Base-by-base conservation (phyloP, 192 early-diverging fungal species). In the Powellomyces hirtus region DNA sequence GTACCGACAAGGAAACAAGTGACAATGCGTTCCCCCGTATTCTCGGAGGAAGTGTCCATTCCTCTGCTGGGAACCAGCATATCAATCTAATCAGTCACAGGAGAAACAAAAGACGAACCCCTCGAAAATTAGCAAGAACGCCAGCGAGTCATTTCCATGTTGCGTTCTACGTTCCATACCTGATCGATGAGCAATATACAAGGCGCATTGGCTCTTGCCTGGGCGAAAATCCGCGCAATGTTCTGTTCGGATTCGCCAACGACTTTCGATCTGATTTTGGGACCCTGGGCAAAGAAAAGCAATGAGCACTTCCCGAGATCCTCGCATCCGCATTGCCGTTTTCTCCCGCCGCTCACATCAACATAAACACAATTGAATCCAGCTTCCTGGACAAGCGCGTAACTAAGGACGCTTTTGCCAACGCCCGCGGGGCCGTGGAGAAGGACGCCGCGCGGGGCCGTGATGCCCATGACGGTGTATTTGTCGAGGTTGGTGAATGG, bases 161-260 rank as follows among this genome's bases (percentile, higher is more conserved):
- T 49, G n/a, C 46, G 4, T 18, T 14, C 46, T 49, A n/a, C n/a
- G 46, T 18, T 4, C 14, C 35, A 36, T 79, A 90, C 86, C 76
- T 98, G 92, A 75, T 98, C 96, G 66, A 98, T 92, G 36, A 98
- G 87, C 14, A 98, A 72, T 8, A 97, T 88, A 60, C 94, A 96
- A 0, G 96, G 96, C 2, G 93, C 79, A 73, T 84, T 90, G 45
- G 86, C 74, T 53, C 91, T 82, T 30, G 92, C 96, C 66, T 90
- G 85, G 1, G 86, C 77, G 84, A 98, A 98, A 59, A 96, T 75
- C 5, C 80, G 83, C 6, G 89, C 87, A 71, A 98, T 89, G 37
- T 88, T 88, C 56, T 89, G 83, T 64, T 98, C 96, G 0, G 92
- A 91, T 75, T 95, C 93, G 40, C 96, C 96, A n/a, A 98, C 91